Evolutionary conservation across 768 basidiomycete genomes (phyloP).

Genomic region (Strobilomyces echinocephalus): DNA sequence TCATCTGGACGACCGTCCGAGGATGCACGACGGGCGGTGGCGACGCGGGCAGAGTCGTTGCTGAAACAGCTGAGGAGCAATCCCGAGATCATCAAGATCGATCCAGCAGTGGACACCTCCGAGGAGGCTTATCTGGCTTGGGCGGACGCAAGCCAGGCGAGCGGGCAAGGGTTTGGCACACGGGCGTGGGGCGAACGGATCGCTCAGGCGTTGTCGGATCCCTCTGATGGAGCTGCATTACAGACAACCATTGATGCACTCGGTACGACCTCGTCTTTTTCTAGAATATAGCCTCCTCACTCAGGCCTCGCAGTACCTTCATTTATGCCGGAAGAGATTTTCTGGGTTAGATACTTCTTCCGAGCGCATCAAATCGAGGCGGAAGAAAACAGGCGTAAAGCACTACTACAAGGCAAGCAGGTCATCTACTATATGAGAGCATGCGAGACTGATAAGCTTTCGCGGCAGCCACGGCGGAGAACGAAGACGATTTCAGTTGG

Average conservation of each 20-base stretch:
- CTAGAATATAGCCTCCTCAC: constrained; percentile 4
- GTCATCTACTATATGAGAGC: background rate
- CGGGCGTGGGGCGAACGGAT: constrained; percentile 54
- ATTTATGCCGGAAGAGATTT: constrained; percentile 55
- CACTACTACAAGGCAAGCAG: constrained; percentile 61
- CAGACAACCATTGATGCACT: constrained; percentile 50
- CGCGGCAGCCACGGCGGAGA: constrained; percentile 50
- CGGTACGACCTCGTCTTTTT: constrained; percentile 41
- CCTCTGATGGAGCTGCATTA: constrained; percentile 49
- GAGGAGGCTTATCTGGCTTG: constrained; percentile 55
- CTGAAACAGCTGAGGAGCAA: constrained; percentile 70
- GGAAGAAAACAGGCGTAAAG: constrained; percentile 78
- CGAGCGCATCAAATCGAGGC: constrained; percentile 71
- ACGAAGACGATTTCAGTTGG: constrained; percentile 90
- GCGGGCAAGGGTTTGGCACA: constrained; percentile 43
- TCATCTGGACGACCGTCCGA: constrained; percentile 29
- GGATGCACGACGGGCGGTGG: constrained; percentile 50
- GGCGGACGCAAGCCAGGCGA: constrained; percentile 54
- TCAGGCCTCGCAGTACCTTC: constrained; percentile 55
- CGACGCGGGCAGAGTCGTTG: constrained; percentile 73
- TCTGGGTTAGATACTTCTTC: constrained; percentile 92
- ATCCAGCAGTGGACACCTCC: constrained; percentile 64
- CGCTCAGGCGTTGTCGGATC: constrained; percentile 44
- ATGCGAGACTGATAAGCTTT: background rate
- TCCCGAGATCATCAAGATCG: constrained; percentile 66